These are phyloP conservation scores for Microdochium bolleyi DNA, from an alignment of 2,329 filamentous ascomycete species.

Conservation along the genomic window DNA sequence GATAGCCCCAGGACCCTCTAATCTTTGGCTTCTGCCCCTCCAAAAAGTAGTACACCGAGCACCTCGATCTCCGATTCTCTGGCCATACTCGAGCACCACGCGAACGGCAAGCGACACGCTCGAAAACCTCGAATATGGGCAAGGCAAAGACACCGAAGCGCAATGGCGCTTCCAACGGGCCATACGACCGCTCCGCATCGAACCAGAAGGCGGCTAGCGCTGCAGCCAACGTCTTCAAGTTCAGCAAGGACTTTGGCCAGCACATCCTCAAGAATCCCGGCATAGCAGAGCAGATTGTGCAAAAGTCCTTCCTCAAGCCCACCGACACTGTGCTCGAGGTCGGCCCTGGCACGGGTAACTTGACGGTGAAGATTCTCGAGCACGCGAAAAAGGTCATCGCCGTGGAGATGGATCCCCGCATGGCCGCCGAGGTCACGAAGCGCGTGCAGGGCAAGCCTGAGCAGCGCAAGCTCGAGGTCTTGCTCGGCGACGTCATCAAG, in stretches of 20 bases:
- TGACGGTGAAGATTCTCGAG: constrained; percentile 84
- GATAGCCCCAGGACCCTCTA: not conserved
- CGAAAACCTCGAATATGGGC: constrained; percentile 21
- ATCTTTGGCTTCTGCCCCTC: not conserved
- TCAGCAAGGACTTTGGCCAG: constrained; percentile 78
- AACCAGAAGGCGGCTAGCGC: constrained; percentile 11
- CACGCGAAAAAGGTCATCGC: constrained; percentile 71
- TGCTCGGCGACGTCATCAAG: constrained; percentile 92
- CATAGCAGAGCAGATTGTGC: constrained; percentile 59
- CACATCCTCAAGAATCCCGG: constrained; percentile 92
- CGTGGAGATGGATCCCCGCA: constrained; percentile 89
- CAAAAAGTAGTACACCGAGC: not conserved
- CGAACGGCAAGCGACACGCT: not conserved
- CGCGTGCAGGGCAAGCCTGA: constrained; percentile 85
- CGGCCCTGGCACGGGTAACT: constrained; percentile 71
- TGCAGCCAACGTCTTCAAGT: constrained; percentile 88
- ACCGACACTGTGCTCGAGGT: constrained; percentile 85
- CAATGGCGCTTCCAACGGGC: constrained; percentile 20
- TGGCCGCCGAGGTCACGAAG: constrained; percentile 93
- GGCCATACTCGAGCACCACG: not conserved
- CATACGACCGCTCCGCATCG: constrained; percentile 32
- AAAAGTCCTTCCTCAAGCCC: constrained; percentile 85
- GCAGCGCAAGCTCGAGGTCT: constrained; percentile 76
- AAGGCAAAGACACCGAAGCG: constrained; percentile 30
- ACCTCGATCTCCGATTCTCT: not conserved